Conservation (phyloP, 441 rosid genomes). For the Populus hybrid region DNA sequence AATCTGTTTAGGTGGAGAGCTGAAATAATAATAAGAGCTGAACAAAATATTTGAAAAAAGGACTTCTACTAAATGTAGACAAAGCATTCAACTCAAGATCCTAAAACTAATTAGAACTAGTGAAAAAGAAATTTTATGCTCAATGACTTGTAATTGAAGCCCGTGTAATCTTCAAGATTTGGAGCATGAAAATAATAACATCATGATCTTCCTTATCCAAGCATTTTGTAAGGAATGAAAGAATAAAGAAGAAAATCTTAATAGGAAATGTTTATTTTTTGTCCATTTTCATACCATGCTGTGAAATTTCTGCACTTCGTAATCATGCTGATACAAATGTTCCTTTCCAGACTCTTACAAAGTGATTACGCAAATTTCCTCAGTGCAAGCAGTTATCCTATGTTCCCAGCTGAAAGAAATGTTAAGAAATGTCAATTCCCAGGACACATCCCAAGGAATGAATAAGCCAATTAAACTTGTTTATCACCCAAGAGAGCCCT, state of each 20-base stretch:
- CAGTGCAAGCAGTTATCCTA: slow-evolving; percentile 63
- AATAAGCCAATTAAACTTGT: slow-evolving; percentile 58
- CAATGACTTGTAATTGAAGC: neutral
- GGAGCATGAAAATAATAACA: neutral
- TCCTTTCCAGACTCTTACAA: slow-evolving; percentile 54
- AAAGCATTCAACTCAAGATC: neutral
- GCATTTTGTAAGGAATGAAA: neutral
- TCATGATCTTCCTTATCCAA: neutral
- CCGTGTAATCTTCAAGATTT: neutral
- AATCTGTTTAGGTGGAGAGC: neutral
- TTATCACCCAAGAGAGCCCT: slow-evolving; percentile 71
- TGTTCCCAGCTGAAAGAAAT: slow-evolving; percentile 76
- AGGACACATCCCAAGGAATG: slow-evolving; percentile 38
- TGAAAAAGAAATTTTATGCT: neutral
- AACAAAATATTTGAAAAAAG: neutral
- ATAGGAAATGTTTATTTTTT: neutral
- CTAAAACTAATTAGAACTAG: neutral
- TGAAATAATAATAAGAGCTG: neutral
- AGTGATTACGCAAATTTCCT: slow-evolving; percentile 55
- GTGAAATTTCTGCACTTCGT: neutral
- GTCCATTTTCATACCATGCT: slow-evolving; percentile 1
- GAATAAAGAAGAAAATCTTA: neutral
- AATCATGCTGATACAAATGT: slow-evolving; percentile 3
- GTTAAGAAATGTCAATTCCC: slow-evolving; percentile 45
- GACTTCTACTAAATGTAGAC: neutral